Conservation (phyloP, 1,284 basidiomycete species). For the Earliella scabrosa region DNA sequence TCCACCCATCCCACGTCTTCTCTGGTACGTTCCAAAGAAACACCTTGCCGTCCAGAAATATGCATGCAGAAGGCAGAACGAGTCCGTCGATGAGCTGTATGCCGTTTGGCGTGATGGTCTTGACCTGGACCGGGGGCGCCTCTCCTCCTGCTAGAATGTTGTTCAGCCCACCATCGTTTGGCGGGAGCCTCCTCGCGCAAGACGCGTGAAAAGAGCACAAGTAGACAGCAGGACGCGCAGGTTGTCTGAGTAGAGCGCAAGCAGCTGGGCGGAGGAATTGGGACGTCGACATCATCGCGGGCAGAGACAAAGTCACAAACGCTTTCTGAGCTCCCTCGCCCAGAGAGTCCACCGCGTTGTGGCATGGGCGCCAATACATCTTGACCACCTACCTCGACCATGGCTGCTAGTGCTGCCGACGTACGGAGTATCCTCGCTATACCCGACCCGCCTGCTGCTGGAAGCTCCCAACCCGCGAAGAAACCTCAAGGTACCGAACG, state of each 20-base stretch:
- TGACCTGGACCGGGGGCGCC: conserved; percentile 73
- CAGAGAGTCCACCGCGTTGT: too few species aligned
- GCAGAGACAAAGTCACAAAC: neutral
- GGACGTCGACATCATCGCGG: conserved; percentile 17
- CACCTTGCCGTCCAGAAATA: conserved; percentile 87
- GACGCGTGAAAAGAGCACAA: conserved; percentile 14
- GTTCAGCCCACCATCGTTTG: conserved; percentile 43
- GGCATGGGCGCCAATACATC: conserved; percentile 11
- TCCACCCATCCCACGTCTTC: conserved; percentile 70
- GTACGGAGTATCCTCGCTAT: conserved; percentile 82
- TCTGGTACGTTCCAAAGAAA: conserved; percentile 90
- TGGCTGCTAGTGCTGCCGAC: conserved; percentile 71
- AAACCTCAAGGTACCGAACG: conserved; percentile 37
- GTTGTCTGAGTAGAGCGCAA: conserved; percentile 13
- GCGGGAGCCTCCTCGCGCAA: neutral
- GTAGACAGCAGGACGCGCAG: neutral
- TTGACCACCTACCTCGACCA: conserved; percentile 19
- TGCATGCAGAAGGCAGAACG: conserved; percentile 73
- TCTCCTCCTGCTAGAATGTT: conserved; percentile 76
- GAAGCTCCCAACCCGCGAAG: conserved; percentile 47
- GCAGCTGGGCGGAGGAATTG: conserved; percentile 20
- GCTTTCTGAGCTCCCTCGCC: neutral
- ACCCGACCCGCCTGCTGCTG: conserved; percentile 40
- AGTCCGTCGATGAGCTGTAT: conserved; percentile 79
- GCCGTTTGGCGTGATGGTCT: conserved; percentile 60